These are phyloP conservation scores for Viola pubescens DNA, from an alignment of 441 rosid genomes.

Conservation along the genomic window DNA sequence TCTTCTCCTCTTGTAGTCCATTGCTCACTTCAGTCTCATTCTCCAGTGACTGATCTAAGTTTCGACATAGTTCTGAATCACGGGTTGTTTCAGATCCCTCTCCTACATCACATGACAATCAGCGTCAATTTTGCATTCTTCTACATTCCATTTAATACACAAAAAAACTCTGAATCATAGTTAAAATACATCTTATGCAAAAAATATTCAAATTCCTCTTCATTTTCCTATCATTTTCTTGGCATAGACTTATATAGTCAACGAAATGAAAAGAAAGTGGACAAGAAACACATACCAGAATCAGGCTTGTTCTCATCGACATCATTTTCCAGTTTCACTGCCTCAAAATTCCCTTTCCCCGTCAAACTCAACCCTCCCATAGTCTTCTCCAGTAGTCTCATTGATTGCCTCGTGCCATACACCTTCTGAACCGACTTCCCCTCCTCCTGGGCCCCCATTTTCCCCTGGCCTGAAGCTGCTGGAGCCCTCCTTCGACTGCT, in stretches of 20 bases:
- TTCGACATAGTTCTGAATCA: conserved; percentile 20
- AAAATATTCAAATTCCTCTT: neutral
- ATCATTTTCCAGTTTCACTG: conserved; percentile 24
- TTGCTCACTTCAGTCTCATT: conserved; percentile 9
- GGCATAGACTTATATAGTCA: neutral
- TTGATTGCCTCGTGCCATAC: conserved; percentile 62
- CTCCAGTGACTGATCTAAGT: conserved; percentile 22
- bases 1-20: conserved; percentile 4
- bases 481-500: conserved; percentile 28
- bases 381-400: conserved; percentile 52
- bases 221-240: neutral
- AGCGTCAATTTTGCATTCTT: conserved; percentile 7
- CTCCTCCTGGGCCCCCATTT: conserved; percentile 20
- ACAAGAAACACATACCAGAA: conserved; percentile 27
- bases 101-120: conserved; percentile 22
- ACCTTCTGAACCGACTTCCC: conserved; percentile 33
- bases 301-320: conserved; percentile 17
- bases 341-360: conserved; percentile 24
- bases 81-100: conserved; percentile 10
- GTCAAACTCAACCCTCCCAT: conserved; percentile 53
- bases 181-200: neutral
- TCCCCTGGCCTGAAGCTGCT: conserved; percentile 24
- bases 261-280: too few relatives aligned
- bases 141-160: neutral
- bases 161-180: neutral